Percentiles rank a stretch among this genome's conserved stretches.
Evolutionary conservation across 176 grass and related monocot genomes (phyloP).

Genomic region (bread wheat (Triticum aestivum)): IWGSC_CS_RefSeq_v2.1 NC_057796.1:168073513-168074012

Average conservation of each 20-base stretch:
- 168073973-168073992: not conserved
- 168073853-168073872: not conserved
- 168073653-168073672: not conserved
- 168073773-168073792: not conserved
- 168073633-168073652: conserved; percentile 11
- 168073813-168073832: not conserved
- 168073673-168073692: not conserved
- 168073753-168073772: not conserved
- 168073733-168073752: not conserved
- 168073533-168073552: too few relatives aligned
- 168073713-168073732: conserved; percentile 6
- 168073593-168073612: not conserved
- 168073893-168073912: not conserved
- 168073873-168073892: not conserved
- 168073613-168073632: conserved; percentile 13
- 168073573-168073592: not conserved
- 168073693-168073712: not conserved
- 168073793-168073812: not conserved
- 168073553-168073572: too few relatives aligned
- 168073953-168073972: conserved; percentile 5
- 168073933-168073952: not conserved
- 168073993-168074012: not conserved
- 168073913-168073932: not conserved
- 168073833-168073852: not conserved
- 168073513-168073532: too few relatives aligned